phyloP scores from a whole-genome alignment of 768 basidiomycete genomes.

The Leucosporidium scottii region DNA sequence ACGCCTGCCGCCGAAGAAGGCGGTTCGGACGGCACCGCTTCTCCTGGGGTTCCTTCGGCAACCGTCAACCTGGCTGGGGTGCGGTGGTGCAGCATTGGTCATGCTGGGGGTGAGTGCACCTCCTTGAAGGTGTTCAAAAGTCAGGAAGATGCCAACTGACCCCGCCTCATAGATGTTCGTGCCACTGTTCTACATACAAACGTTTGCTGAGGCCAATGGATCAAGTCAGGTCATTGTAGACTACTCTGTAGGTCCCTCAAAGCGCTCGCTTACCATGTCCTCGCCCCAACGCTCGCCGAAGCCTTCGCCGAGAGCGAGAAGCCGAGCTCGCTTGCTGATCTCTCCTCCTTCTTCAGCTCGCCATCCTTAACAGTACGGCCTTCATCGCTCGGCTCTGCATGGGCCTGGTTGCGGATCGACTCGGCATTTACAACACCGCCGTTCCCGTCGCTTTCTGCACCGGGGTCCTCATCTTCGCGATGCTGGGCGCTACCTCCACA shows the following conservation, averaged over 20 bases:
- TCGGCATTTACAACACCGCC: conserved; percentile 2
- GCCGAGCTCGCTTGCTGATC: too few species aligned
- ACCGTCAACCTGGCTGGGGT: conserved; percentile 23
- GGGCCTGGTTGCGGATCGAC: conserved; percentile 21
- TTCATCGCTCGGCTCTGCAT: conserved; percentile 18
- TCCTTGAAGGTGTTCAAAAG: too few species aligned
- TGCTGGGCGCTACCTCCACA: too few species aligned
- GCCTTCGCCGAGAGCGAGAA: too few species aligned
- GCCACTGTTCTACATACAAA: conserved; percentile 19
- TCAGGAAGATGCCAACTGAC: too few species aligned
- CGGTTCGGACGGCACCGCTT: background rate
- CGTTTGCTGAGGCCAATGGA: background rate
- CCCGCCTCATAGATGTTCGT: too few species aligned
- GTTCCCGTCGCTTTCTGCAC: too few species aligned
- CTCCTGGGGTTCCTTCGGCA: conserved; percentile 40
- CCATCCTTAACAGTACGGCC: conserved; percentile 25
- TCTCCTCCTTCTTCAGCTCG: too few species aligned
- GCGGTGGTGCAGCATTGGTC: conserved; percentile 7
- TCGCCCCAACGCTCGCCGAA: background rate
- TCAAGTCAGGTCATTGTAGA: background rate
- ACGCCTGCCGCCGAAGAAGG: background rate
- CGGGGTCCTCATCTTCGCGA: too few species aligned
- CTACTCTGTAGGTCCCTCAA: conserved; percentile 23
- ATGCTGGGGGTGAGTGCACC: conserved; percentile 15
- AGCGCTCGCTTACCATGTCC: too few species aligned